These are phyloP conservation scores for Hygrophila difformis DNA, from an alignment of 257 asterid genomes.

Conservation along the genomic window DNA sequence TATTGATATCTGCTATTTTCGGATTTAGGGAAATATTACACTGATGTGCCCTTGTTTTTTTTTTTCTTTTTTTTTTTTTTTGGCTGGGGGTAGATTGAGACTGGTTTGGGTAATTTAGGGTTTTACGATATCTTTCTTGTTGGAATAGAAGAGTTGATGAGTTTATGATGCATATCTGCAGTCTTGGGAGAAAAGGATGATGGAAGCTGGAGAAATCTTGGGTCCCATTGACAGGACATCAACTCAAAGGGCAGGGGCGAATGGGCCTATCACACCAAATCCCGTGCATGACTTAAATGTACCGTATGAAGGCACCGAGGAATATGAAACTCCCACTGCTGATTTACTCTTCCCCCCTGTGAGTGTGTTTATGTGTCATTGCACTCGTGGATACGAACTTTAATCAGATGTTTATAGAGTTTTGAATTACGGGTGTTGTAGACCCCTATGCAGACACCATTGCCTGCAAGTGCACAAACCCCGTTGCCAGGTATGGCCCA, in stretches of 20 bases:
- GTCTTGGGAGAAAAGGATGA: constrained; percentile 94
- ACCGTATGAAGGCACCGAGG: constrained; percentile 92
- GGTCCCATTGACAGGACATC: constrained; percentile 83
- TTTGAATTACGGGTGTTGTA: constrained; percentile 67
- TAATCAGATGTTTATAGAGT: neutral
- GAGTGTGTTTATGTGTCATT: constrained; percentile 19
- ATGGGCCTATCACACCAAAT: constrained; percentile 47
- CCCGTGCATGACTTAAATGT: constrained; percentile 92
- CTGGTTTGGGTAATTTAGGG: constrained; percentile 5
- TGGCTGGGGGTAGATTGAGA: no score
- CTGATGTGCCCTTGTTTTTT: neutral
- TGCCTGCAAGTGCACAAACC: constrained; percentile 69
- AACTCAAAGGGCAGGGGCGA: constrained; percentile 33
- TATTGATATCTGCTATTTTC: no score
- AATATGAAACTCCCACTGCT: constrained; percentile 94
- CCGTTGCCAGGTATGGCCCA: constrained; percentile 65
- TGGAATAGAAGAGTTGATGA: constrained; percentile 13
- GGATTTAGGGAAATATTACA: neutral
- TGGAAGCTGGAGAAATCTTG: constrained; percentile 76
- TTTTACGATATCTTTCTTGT: constrained; percentile 19
- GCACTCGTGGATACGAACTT: neutral
- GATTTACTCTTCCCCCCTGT: constrained; percentile 96
- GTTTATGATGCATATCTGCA: constrained; percentile 21
- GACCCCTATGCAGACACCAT: constrained; percentile 76
- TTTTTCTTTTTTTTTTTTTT: no score